phyloP scores from a whole-genome alignment of 805 yeast genomes.

The Spathaspora passalidarum region DNA sequence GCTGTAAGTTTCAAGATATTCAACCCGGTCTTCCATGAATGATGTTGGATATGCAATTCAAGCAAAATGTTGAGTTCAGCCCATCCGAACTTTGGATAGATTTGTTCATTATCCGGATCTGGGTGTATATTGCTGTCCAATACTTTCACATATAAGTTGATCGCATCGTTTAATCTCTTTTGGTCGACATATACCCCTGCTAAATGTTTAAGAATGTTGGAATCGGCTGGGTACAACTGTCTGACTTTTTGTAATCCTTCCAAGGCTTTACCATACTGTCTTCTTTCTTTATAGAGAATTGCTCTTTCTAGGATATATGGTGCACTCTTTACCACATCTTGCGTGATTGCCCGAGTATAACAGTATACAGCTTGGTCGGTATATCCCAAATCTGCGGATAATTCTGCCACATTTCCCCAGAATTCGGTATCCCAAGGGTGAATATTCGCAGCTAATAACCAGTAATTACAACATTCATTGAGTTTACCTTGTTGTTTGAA shows the following conservation, averaged over 20 bases:
- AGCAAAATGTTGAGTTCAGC: slow-evolving; percentile 80
- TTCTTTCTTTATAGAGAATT: slow-evolving; percentile 60
- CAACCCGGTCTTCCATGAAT: slow-evolving; percentile 62
- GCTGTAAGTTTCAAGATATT: slow-evolving; percentile 66
- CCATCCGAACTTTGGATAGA: slow-evolving; percentile 70
- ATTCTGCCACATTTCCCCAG: slow-evolving; percentile 75
- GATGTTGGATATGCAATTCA: slow-evolving; percentile 72
- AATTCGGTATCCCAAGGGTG: slow-evolving; percentile 72
- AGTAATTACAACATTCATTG: slow-evolving; percentile 71
- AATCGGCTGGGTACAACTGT: slow-evolving; percentile 52
- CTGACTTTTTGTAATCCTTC: slow-evolving; percentile 67
- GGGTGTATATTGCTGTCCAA: slow-evolving; percentile 55
- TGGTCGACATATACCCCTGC: slow-evolving; percentile 53
- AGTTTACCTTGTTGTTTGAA: slow-evolving; percentile 62
- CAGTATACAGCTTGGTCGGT: slow-evolving; percentile 76
- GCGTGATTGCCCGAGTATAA: slow-evolving; percentile 42
- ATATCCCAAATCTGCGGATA: slow-evolving; percentile 63
- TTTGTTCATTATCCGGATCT: slow-evolving; percentile 13
- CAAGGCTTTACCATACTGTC: slow-evolving; percentile 66
- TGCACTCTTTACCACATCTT: slow-evolving; percentile 24
- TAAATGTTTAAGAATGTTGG: slow-evolving; percentile 56
- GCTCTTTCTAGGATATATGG: slow-evolving; percentile 65
- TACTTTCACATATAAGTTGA: slow-evolving; percentile 62
- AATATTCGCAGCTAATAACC: slow-evolving; percentile 80
- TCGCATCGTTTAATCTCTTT: slow-evolving; percentile 68